Percentiles rank a stretch among this genome's conserved stretches.
These are phyloP conservation scores for Phialemoniopsis sp. DNA, from an alignment of 2,329 filamentous ascomycete genomes.

Conservation along the genomic window DNA sequence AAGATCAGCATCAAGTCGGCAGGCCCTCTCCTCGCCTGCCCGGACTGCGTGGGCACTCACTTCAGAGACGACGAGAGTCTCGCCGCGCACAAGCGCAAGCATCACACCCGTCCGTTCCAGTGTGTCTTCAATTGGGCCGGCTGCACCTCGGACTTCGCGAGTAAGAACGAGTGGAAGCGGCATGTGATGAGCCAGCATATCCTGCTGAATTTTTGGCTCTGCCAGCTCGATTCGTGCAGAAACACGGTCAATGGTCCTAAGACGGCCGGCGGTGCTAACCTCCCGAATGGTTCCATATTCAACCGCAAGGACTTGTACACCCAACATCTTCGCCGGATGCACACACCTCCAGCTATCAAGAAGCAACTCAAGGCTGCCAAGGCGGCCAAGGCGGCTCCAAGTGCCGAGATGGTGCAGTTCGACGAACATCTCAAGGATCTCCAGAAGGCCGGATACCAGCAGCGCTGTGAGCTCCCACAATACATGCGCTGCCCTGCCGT, in stretches of 20 bases:
- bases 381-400: constrained; percentile 5
- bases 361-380: constrained; percentile 24
- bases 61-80: constrained; percentile 43
- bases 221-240: constrained; percentile 59
- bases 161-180: constrained; percentile 95
- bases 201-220: constrained; percentile 71
- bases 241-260: constrained; percentile 16
- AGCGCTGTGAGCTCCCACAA: constrained; percentile 58
- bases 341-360: constrained; percentile 47
- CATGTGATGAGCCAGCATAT: constrained; percentile 82
- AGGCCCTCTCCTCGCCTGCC: constrained; percentile 20
- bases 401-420: constrained; percentile 19
- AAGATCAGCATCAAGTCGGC: constrained; percentile 14
- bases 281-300: constrained; percentile 62
- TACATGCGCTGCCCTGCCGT: constrained; percentile 56
- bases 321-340: constrained; percentile 85
- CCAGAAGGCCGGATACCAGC: constrained; percentile 53
- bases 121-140: constrained; percentile 80
- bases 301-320: constrained; percentile 91
- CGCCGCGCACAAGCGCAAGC: constrained; percentile 44
- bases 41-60: constrained; percentile 24
- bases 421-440: constrained; percentile 52
- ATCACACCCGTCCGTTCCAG: constrained; percentile 60
- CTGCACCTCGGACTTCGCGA: constrained; percentile 68
- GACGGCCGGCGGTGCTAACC: constrained; percentile 8